Evolutionary conservation across 805 yeast genomes (phyloP), one percentile per base, ranked within the genome.

Genomic region (Candida orba): DNA sequence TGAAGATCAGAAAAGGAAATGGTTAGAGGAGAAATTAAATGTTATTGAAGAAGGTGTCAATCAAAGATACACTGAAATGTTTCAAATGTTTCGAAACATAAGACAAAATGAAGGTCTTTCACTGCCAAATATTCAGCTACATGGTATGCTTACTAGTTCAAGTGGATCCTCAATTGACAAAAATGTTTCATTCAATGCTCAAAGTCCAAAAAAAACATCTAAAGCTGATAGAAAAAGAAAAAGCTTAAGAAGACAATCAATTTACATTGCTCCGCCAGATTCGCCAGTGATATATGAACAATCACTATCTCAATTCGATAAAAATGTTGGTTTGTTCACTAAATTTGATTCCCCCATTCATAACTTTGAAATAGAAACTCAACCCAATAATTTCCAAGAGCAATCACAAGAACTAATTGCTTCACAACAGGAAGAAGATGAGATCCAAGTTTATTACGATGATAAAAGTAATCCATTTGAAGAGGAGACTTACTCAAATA

Each of bases 1-100:
- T 48, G 61, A 58, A 39, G 41, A 59, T 39, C 38, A 57, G 32
- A 58, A 58, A 34, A 56, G 68, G 54, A 53, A 56, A 39, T 55
- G 60, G 47, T 50, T 75, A 25, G 69, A 67, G 39, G 63, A 61
- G 15, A 65, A 66, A 36, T 49, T 76, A 15, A 54, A 44, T 4
- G 37, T 53, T 2, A 59, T 78, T 31, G 82, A 78, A 50, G 53
- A 51, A 9, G 64, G 67, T 6, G 61, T 77, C 8, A 48, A 62
- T 13, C 56, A 54, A 34, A 66, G 73, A 46, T 65, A 77, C 45
- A 68, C 67, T 22, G 79, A 73, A 29, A 67, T 77, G 34, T 54
- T 68, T 8, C 66, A 64, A 37, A 59, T 68, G 56, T 67, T 78
- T 41, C 62, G 63, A 38, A 57, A 62, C 1, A 61, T 75, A 13